These are phyloP conservation scores for Tetrapisispora fleetii DNA, from an alignment of 805 yeast genomes.

Conservation along the genomic window DNA sequence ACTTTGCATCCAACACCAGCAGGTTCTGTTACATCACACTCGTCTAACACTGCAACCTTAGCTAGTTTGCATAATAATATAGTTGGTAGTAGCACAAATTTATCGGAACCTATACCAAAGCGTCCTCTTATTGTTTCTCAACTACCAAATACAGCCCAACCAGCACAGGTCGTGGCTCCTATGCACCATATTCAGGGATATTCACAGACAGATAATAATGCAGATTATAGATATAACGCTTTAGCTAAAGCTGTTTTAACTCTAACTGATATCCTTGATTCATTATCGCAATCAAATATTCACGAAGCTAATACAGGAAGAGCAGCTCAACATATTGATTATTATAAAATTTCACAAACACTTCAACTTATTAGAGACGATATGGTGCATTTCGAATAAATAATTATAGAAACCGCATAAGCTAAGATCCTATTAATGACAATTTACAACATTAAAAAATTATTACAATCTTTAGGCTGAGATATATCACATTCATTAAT, in stretches of 20 bases:
- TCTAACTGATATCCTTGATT: constrained; percentile 1
- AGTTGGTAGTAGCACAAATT: not conserved
- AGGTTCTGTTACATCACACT: not conserved
- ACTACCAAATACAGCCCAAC: not conserved
- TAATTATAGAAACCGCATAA: not conserved
- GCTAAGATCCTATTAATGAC: not conserved
- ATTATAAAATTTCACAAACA: constrained; percentile 2
- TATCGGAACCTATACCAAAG: constrained; percentile 3
- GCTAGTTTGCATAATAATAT: not conserved
- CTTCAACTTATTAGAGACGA: constrained; percentile 3
- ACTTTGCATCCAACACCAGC: not conserved
- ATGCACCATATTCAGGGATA: not conserved
- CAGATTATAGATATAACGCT: not conserved
- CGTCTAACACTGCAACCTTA: not conserved
- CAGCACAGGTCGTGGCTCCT: not conserved
- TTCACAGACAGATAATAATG: not conserved
- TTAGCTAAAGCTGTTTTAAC: constrained; percentile 3
- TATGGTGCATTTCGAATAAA: constrained; percentile 1
- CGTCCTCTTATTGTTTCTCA: constrained; percentile 1
- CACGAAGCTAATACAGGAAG: constrained; percentile 1
- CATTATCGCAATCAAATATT: constrained; percentile 1
- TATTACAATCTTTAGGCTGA: not conserved
- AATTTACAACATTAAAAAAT: not conserved
- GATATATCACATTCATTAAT: not conserved
- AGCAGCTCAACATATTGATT: not conserved